phyloP scores from a whole-genome alignment of 2,329 filamentous ascomycete genomes.

The Fusarium proliferatum region DNA sequence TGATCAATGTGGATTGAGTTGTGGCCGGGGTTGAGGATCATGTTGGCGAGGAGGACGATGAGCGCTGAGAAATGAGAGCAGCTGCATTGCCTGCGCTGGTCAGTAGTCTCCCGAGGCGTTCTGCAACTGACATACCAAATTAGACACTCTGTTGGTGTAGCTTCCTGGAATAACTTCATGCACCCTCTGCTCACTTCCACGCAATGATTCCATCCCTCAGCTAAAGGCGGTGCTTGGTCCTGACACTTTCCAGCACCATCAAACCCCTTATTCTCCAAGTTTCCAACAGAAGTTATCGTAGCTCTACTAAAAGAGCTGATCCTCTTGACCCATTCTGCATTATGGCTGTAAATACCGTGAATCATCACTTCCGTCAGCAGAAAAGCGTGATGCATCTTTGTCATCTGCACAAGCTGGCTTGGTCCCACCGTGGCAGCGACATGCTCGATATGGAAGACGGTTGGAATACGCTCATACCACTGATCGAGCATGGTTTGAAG shows the following conservation, averaged over 20 bases:
- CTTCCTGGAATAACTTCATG: constrained; percentile 48
- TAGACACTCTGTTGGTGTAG: constrained; percentile 47
- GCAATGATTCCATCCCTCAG: constrained; percentile 49
- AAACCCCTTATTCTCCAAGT: constrained; percentile 13
- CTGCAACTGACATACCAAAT: constrained; percentile 43
- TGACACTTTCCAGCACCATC: neutral
- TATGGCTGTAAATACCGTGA: constrained; percentile 54
- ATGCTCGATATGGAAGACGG: constrained; percentile 50
- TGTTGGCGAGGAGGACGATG: constrained; percentile 51
- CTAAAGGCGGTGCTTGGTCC: constrained; percentile 33
- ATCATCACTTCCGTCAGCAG: constrained; percentile 51
- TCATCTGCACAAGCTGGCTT: constrained; percentile 49
- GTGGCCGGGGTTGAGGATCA: constrained; percentile 46
- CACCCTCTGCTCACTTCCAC: constrained; percentile 50
- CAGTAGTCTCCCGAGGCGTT: neutral
- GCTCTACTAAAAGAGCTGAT: constrained; percentile 46
- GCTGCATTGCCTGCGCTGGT: constrained; percentile 41
- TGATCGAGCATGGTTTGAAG: constrained; percentile 50
- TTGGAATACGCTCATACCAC: constrained; percentile 52
- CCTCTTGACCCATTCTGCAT: constrained; percentile 52
- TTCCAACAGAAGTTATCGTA: constrained; percentile 34
- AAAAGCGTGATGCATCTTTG: constrained; percentile 53
- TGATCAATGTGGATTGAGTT: constrained; percentile 43
- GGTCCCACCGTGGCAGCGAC: constrained; percentile 45
- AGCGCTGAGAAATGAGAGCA: constrained; percentile 49